Evolutionary conservation across 371 early-diverging fungal genomes (phyloP).

Genomic region (Zychaea mexicana): DNA sequence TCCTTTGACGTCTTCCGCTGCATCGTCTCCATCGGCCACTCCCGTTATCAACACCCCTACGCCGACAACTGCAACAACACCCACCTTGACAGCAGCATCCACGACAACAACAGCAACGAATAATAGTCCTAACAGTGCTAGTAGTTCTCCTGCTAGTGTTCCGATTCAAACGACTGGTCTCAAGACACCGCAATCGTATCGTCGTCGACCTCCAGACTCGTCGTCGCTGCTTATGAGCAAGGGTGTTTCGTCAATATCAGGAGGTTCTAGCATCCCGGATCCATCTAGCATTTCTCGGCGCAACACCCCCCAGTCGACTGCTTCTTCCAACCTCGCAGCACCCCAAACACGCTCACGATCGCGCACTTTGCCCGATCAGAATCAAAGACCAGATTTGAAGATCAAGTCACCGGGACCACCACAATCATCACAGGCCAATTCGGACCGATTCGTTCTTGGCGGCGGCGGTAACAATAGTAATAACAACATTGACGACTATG

Average conservation of each 20-base stretch:
- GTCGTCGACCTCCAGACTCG: slow-evolving; percentile 19
- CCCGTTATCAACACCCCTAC: slow-evolving; percentile 9
- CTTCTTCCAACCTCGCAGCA: slow-evolving; percentile 15
- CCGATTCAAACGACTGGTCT: slow-evolving; percentile 8
- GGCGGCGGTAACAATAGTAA: neutral
- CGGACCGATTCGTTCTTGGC: neutral
- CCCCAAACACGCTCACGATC: slow-evolving; percentile 21
- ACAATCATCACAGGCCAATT: neutral
- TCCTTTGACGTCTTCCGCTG: slow-evolving; percentile 1
- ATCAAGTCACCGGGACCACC: neutral
- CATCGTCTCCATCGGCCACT: slow-evolving; percentile 1
- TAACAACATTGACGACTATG: slow-evolving; percentile 8
- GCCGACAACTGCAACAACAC: neutral
- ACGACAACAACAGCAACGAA: neutral
- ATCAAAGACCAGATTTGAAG: slow-evolving; percentile 1
- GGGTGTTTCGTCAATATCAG: slow-evolving; percentile 2
- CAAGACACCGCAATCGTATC: slow-evolving; percentile 23
- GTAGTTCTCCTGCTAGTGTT: neutral
- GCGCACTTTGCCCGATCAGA: slow-evolving; percentile 25
- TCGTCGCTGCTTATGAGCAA: neutral
- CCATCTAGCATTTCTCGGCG: slow-evolving; percentile 2
- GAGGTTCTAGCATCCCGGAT: slow-evolving; percentile 9
- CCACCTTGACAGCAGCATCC: slow-evolving; percentile 2
- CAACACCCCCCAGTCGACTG: slow-evolving; percentile 17
- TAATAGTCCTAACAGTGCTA: neutral